Evolutionary conservation across 768 basidiomycete species (phyloP), one percentile per base, ranked within the genome.

Genomic region (Russula foetens): DNA sequence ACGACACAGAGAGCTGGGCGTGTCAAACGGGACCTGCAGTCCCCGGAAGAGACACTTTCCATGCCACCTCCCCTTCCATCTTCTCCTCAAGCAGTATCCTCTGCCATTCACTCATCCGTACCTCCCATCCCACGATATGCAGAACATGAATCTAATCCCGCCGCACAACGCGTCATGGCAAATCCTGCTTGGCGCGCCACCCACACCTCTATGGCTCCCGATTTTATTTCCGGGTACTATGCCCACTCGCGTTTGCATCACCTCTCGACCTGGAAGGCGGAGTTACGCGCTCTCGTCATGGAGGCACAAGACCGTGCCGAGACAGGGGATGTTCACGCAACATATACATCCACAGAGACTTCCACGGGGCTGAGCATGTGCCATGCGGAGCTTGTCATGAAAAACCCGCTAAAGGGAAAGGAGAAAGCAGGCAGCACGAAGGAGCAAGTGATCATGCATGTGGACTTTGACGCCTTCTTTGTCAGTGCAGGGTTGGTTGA

Each of bases 381-480:
- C 23, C 68, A 81, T 0, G 78, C 79, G 3, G 81, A 75, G 50
- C 69, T 85, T 3, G 71, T 77, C 4, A 69, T 77, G 68, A 75
- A 72, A 57, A 82, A 83, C 8, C 81, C 84, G 43, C 76, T 77
- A 67, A 85, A 85, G 64, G 79, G 76, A 46, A 86, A 84, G 70
- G 78, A 75, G 62, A 84, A 78, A 67, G 81, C 76, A 17, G 73
- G 71, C 49, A 79, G 78, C 44, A 76, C 76, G 35, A 65, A 77
- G 35, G 80, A 84, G 45, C 79, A 80, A 17, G 82, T 90, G 11
- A 88, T 92, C 67, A 90, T 94, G 89, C 92, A 94, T 67, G 91
- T 89, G 66, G 92, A 94, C 71, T 98, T 98, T 65, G 97, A 99
- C 68, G 92, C 87, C 64, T 98, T 98, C 77, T 99, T 99, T 69